These are phyloP conservation scores for Choanephora cucurbitarum DNA, from an alignment of 371 early-diverging fungal genomes.

Conservation along the genomic window DNA sequence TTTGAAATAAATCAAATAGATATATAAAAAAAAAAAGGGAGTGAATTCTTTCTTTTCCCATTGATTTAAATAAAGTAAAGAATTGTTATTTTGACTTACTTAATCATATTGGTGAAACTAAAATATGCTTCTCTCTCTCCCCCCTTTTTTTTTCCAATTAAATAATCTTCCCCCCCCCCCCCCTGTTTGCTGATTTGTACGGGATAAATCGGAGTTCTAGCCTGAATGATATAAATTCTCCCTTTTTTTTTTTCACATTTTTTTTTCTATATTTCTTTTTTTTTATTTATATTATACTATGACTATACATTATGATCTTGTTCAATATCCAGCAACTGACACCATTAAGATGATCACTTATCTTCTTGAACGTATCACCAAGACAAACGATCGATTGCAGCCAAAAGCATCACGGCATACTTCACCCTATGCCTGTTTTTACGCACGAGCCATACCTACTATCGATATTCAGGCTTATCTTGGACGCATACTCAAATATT, in stretches of 20 bases:
- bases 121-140: no score
- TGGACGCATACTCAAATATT: conserved; percentile 70
- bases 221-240: conserved; percentile 3
- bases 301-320: conserved; percentile 35
- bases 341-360: conserved; percentile 46
- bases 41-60: no score
- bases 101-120: no score
- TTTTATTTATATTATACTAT: neutral
- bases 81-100: no score
- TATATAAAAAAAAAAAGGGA: no score
- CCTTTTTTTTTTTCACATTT: neutral
- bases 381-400: conserved; percentile 42
- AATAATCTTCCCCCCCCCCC: no score
- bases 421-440: conserved; percentile 48
- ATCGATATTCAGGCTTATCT: conserved; percentile 69
- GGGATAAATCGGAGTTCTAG: no score
- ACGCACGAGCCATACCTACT: conserved; percentile 68
- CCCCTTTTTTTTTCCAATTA: neutral
- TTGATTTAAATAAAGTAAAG: no score
- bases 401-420: conserved; percentile 9
- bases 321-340: conserved; percentile 40
- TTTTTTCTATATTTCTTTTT: neutral
- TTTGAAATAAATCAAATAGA: no score
- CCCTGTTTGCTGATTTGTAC: no score
- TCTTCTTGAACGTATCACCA: conserved; percentile 44